Percentiles rank a stretch among this genome's conserved stretches.
Conservation (phyloP, 192 early-diverging fungal genomes). For the Pilobolus umbonatus region DNA sequence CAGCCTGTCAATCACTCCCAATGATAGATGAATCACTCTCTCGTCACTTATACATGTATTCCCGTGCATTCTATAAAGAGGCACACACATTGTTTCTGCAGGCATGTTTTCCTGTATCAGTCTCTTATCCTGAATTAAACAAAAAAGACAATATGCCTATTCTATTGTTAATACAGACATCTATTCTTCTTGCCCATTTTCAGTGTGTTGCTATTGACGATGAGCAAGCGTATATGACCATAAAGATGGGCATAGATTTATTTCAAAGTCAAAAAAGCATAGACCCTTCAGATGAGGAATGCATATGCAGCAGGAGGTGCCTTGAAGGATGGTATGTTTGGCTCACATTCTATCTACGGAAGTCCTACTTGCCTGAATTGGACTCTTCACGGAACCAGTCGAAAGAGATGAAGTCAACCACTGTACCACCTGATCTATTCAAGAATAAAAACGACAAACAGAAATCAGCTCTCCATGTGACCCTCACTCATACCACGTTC, state of each 20-base stretch:
- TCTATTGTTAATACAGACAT: not conserved
- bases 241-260: not conserved
- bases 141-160: not conserved
- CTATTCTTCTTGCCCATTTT: slow-evolving; percentile 12
- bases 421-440: no score
- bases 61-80: not conserved
- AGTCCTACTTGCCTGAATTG: slow-evolving; percentile 1
- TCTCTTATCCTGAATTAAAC: no score
- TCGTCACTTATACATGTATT: not conserved
- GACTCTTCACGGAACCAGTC: not conserved
- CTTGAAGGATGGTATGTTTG: slow-evolving; percentile 10
- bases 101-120: not conserved
- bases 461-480: not conserved
- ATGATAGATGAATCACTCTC: not conserved
- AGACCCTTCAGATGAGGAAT: not conserved
- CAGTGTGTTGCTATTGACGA: slow-evolving; percentile 11
- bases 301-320: not conserved
- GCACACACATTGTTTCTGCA: not conserved
- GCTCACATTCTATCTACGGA: slow-evolving; percentile 2
- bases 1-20: slow-evolving; percentile 2
- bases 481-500: slow-evolving; percentile 1
- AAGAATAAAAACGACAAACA: not conserved
- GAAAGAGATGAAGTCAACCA: not conserved
- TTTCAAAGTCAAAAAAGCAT: not conserved
- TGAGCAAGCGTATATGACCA: slow-evolving; percentile 12